Base-by-base conservation (phyloP, 768 basidiomycete genomes). In the Gymnopilus dilepis region DNA sequence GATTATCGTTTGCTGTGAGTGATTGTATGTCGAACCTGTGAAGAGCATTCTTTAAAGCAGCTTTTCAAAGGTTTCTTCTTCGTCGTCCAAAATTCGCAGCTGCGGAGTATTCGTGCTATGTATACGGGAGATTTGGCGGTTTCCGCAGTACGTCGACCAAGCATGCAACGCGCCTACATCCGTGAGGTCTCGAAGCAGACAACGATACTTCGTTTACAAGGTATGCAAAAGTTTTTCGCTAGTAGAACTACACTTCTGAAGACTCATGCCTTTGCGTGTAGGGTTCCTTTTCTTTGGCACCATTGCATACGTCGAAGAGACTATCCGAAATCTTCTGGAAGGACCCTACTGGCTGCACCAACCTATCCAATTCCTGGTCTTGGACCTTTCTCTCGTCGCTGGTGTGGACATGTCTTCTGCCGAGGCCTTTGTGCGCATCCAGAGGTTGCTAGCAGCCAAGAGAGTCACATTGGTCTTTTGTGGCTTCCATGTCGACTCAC, bases 401-500 rank as follows among this genome's bases (percentile, higher is more conserved):
- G 95, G 96, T 0, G 89, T 99, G 26, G 97, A 99, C 74, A 90
- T 97, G 84, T 96, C 93, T 0, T 87, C 96, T 3, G 94, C 96
- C 0, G 97, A 99, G 70, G 97, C 96, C 0, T 94, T 98, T 65
- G 92, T 98, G 38, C 86, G 97, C 9, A 83, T 98, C 7, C 95
- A 97, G 65, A 83, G 96, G 6, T 70, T 98, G 8, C 78, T 98
- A 28, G 79, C 84, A 4, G 85, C 85, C 2, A 91, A 90, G 69
- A 81, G 80, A n/a, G 90, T 98, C 56, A 84, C 89, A 1, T 80
- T 99, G 21, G 93, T 98, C 21, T 86, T 99, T 60, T 99, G 96
- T 71, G 97, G 97, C 0, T 84, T 92, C 50, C 74, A 79, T 5
- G 77, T 78, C 0, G 85, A 90, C 9, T 87, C 87, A 0, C 68